phyloP scores from a whole-genome alignment of 257 asterid species.

The Fraxinus anomala region DNA sequence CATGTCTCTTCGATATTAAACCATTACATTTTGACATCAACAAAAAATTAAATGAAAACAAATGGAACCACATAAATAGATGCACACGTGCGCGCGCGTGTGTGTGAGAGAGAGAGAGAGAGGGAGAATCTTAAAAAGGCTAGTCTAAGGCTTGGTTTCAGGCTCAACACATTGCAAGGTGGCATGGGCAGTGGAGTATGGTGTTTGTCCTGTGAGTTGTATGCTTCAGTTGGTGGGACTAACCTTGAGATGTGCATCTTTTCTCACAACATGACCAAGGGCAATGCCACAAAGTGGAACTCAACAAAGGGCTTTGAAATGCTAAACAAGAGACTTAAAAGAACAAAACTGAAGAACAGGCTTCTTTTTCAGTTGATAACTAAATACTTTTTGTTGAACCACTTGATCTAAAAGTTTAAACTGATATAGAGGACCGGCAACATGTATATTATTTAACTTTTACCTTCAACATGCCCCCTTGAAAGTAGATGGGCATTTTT shows the following conservation, averaged over 20 bases:
- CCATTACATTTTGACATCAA: not conserved
- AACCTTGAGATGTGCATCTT: not conserved
- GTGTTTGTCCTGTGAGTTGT: not conserved
- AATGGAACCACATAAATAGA: not conserved
- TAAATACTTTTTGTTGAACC: too few relatives aligned
- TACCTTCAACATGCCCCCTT: too few relatives aligned
- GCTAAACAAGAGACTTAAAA: too few relatives aligned
- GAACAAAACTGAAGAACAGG: not conserved
- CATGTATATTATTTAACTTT: too few relatives aligned
- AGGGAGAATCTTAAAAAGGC: not conserved
- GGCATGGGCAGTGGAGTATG: not conserved
- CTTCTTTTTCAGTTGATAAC: too few relatives aligned
- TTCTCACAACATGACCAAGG: not conserved
- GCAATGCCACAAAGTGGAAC: not conserved
- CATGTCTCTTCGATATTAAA: not conserved
- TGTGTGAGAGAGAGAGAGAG: too few relatives aligned
- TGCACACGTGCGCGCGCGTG: too few relatives aligned
- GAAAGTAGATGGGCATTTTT: too few relatives aligned
- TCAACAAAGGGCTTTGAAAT: not conserved
- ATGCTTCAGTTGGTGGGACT: not conserved
- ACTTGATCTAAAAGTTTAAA: too few relatives aligned
- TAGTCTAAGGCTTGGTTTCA: not conserved
- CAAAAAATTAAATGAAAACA: not conserved
- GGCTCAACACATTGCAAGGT: not conserved
- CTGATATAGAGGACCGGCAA: too few relatives aligned